Evolutionary conservation across 202 grass and related monocot species (phyloP).

Genomic region (Panicum virgatum): DNA sequence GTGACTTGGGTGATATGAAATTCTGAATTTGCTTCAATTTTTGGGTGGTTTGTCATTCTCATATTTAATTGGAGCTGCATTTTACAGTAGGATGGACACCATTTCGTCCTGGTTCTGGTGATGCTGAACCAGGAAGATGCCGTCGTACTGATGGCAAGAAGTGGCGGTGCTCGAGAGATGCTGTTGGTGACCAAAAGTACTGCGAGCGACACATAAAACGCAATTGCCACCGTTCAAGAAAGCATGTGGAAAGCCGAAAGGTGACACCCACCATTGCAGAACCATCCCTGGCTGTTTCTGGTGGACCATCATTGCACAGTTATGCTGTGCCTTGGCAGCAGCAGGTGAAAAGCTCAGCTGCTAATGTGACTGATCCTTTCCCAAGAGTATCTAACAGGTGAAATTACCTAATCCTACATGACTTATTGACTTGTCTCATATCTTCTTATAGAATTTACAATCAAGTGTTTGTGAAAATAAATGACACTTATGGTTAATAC

Average conservation of each 20-base stretch:
- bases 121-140: slow-evolving; percentile 83
- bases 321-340: slow-evolving; percentile 32
- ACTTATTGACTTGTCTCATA: not conserved
- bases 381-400: slow-evolving; percentile 43
- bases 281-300: slow-evolving; percentile 40
- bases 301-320: slow-evolving; percentile 33
- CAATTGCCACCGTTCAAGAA: slow-evolving; percentile 92
- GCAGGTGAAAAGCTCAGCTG: slow-evolving; percentile 42
- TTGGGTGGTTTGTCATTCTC: not conserved
- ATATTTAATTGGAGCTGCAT: slow-evolving; percentile 1
- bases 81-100: slow-evolving; percentile 67
- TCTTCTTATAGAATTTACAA: slow-evolving; percentile 17
- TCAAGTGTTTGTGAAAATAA: slow-evolving; percentile 17
- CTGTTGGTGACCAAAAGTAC: slow-evolving; percentile 79
- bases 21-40: slow-evolving; percentile 15
- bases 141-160: slow-evolving; percentile 90
- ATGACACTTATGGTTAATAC: not conserved
- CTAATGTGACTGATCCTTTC: slow-evolving; percentile 40
- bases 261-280: slow-evolving; percentile 29
- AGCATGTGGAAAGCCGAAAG: slow-evolving; percentile 95
- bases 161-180: slow-evolving; percentile 87
- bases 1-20: not conserved
- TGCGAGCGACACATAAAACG: slow-evolving; percentile 93
- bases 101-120: slow-evolving; percentile 48
- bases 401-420: slow-evolving; percentile 11